phyloP scores from a whole-genome alignment of 2,329 filamentous ascomycete genomes.

The Calonectria leucothoes region DNA sequence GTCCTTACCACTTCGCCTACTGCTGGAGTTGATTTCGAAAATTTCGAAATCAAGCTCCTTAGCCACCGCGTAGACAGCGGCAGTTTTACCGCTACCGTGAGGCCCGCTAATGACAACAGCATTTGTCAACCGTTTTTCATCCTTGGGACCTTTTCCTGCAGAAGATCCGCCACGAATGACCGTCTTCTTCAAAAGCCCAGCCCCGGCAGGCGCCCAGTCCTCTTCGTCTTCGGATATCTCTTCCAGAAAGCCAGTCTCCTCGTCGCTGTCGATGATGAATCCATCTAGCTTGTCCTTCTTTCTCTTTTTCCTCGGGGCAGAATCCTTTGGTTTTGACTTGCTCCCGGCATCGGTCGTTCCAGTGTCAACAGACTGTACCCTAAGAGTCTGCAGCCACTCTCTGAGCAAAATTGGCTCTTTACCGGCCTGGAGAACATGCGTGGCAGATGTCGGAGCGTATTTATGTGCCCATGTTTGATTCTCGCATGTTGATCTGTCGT shows the following conservation, averaged over 20 bases:
- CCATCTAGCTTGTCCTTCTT: constrained; percentile 81
- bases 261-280: constrained; percentile 83
- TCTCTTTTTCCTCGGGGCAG: constrained; percentile 67
- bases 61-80: constrained; percentile 89
- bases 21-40: constrained; percentile 92
- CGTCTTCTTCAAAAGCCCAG: constrained; percentile 60
- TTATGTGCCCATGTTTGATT: constrained; percentile 82
- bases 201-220: constrained; percentile 54
- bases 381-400: constrained; percentile 84
- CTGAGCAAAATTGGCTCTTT: constrained; percentile 77
- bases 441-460: constrained; percentile 78
- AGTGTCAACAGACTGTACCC: constrained; percentile 80
- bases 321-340: constrained; percentile 46
- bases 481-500: constrained; percentile 84
- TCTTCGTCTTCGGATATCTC: constrained; percentile 74
- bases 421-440: constrained; percentile 80
- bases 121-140: constrained; percentile 70
- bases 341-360: constrained; percentile 53
- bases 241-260: constrained; percentile 77
- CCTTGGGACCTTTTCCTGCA: constrained; percentile 52
- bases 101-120: constrained; percentile 90
- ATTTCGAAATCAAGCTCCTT: constrained; percentile 93
- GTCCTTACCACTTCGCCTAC: constrained; percentile 87
- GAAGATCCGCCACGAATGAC: constrained; percentile 61
- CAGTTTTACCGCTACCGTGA: constrained; percentile 91